Evolutionary conservation across 345 rosid genomes (phyloP).

Genomic region (Citrus sinensis): DNA sequence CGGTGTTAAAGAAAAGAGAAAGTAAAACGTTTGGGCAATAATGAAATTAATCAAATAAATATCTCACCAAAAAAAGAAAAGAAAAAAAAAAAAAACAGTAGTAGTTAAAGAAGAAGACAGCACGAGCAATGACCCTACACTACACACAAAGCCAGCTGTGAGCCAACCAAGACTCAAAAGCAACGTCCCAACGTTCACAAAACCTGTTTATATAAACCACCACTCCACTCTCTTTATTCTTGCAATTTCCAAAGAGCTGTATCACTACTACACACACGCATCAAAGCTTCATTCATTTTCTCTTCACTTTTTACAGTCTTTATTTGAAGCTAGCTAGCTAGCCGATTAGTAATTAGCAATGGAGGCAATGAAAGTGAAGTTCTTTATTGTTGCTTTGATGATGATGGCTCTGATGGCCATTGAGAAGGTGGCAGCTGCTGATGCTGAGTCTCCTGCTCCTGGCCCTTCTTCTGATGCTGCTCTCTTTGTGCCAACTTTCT

Average conservation of each 20-base stretch:
- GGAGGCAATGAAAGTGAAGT: constrained; percentile 38
- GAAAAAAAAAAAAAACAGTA: background rate
- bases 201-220: background rate
- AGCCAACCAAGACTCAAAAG: constrained; percentile 2
- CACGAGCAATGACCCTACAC: background rate
- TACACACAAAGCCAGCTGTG: constrained; percentile 4
- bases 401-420: constrained; percentile 32
- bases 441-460: constrained; percentile 33
- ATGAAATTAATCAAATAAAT: too few species aligned
- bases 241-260: too few species aligned
- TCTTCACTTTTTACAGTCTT: too few species aligned
- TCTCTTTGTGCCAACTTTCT: constrained; percentile 29
- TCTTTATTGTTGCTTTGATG: constrained; percentile 21
- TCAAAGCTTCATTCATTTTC: too few species aligned
- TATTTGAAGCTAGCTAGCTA: too few species aligned
- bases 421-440: constrained; percentile 34
- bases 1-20: too few species aligned
- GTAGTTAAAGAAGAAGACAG: constrained; percentile 5
- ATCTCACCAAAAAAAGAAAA: too few species aligned
- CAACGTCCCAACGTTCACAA: background rate
- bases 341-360: background rate
- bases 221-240: too few species aligned
- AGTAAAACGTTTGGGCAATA: too few species aligned
- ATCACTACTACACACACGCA: too few species aligned
- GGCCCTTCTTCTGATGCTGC: constrained; percentile 39